A percentile compares a stretch with the other conserved stretches of the same genome.
phyloP scores from a whole-genome alignment of 2,329 filamentous ascomycete genomes.

The Celoporthe dispersa region DNA sequence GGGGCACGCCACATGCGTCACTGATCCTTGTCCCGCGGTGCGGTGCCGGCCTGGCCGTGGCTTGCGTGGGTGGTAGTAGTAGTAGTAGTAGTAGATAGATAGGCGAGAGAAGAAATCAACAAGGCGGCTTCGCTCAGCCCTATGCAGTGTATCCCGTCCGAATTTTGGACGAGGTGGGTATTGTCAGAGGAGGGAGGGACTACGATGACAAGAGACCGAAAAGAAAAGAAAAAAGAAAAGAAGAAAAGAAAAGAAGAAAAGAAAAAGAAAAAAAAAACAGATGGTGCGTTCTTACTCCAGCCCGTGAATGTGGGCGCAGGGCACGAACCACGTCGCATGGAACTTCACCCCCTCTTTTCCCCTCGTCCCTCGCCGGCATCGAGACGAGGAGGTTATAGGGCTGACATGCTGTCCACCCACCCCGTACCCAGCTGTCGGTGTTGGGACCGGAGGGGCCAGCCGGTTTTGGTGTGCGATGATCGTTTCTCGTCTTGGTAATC shows the following conservation, averaged over 20 bases:
- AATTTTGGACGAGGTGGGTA: neutral
- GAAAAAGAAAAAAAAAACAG: neutral
- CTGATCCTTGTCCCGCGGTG: neutral
- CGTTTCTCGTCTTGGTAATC: neutral
- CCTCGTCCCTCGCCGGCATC: too few species aligned
- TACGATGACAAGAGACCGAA: neutral
- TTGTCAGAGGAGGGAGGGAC: neutral
- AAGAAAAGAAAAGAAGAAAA: neutral
- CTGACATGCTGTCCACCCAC: neutral
- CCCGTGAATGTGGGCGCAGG: conserved; percentile 40
- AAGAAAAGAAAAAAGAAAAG: neutral
- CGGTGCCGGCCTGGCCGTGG: neutral
- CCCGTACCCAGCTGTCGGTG: neutral
- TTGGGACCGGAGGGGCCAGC: neutral
- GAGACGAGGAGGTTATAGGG: neutral
- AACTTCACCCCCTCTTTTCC: conserved; percentile 52
- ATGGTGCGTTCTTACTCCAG: neutral
- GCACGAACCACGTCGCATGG: conserved; percentile 57
- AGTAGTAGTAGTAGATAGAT: neutral
- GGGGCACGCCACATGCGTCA: neutral
- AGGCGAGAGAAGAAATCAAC: neutral
- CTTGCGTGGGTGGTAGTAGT: too few species aligned
- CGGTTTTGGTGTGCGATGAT: neutral
- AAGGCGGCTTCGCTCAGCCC: neutral
- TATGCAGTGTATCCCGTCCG: neutral